A percentile compares a stretch with the other conserved stretches of the same genome.
Conservation (phyloP, 2,329 filamentous ascomycete genomes). For the Botrytis elliptica region DNA sequence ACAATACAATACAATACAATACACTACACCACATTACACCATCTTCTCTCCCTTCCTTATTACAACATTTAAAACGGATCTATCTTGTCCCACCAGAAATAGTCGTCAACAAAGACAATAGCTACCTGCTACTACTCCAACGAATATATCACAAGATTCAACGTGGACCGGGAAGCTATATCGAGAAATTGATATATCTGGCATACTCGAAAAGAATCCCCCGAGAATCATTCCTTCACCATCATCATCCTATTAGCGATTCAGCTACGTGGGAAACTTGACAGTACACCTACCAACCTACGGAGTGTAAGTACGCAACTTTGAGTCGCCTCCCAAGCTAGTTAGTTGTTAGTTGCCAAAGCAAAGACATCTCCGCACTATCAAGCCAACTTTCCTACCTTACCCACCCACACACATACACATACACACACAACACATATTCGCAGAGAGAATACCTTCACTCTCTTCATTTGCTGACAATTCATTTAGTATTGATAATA, state of each 20-base stretch:
- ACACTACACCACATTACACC: background rate
- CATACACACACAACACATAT: background rate
- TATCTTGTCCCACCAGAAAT: background rate
- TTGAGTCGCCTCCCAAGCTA: conserved; percentile 12
- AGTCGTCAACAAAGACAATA: background rate
- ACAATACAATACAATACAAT: background rate
- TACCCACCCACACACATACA: background rate
- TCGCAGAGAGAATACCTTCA: conserved; percentile 17
- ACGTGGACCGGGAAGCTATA: background rate
- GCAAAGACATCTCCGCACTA: conserved; percentile 1
- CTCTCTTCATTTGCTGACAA: conserved; percentile 37
- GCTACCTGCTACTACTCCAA: background rate
- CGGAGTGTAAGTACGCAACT: background rate
- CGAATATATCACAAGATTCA: background rate
- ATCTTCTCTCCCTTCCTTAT: conserved; percentile 1
- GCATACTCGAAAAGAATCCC: background rate
- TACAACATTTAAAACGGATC: background rate
- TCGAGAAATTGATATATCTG: background rate
- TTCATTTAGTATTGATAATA: background rate
- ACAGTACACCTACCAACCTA: background rate
- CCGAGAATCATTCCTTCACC: conserved; percentile 13
- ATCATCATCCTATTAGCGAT: background rate
- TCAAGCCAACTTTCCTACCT: conserved; percentile 6
- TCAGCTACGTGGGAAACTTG: background rate
- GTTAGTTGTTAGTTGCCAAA: background rate